Percentiles rank a stretch among this genome's conserved stretches.
phyloP scores from a whole-genome alignment of 352 stramenopile genomes.

The Globisporangium sylvaticum region DNA sequence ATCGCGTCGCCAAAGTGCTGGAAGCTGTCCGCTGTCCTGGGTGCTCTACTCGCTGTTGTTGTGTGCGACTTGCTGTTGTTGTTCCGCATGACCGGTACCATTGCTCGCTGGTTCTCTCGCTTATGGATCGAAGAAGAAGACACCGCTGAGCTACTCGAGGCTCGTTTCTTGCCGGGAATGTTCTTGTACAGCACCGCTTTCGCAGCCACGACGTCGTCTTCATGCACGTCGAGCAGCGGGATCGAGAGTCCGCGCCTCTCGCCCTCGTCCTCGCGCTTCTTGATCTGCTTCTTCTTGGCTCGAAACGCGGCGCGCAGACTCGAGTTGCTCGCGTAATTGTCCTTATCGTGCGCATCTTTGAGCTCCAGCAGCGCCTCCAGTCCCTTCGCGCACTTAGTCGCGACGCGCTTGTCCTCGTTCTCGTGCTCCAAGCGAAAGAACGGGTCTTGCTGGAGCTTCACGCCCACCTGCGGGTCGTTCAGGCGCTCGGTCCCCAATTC shows the following conservation, averaged over 20 bases:
- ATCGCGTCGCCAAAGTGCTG: slow-evolving; percentile 59
- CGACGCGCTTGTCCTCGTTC: slow-evolving; percentile 52
- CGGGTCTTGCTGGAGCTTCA: slow-evolving; percentile 46
- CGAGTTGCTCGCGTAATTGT: slow-evolving; percentile 72
- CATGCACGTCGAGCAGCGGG: slow-evolving; percentile 49
- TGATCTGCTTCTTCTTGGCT: slow-evolving; percentile 48
- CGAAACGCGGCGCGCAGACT: slow-evolving; percentile 49
- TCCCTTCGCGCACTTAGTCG: slow-evolving; percentile 36
- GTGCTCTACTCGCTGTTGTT: neutral
- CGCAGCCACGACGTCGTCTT: slow-evolving; percentile 51
- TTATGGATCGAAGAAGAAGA: no score
- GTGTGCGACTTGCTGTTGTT: neutral
- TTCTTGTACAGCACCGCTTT: slow-evolving; percentile 55
- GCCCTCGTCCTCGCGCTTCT: slow-evolving; percentile 34
- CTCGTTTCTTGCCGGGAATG: slow-evolving; percentile 33
- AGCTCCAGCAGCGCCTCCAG: slow-evolving; percentile 53
- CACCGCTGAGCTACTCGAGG: neutral
- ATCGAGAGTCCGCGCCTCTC: slow-evolving; percentile 50
- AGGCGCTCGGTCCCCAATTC: slow-evolving; percentile 39
- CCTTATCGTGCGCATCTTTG: slow-evolving; percentile 58
- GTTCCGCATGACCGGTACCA: no score
- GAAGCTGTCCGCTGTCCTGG: slow-evolving; percentile 25
- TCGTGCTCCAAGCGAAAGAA: slow-evolving; percentile 83
- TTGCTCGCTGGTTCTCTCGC: no score
- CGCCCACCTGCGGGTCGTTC: slow-evolving; percentile 47